Base-by-base conservation (phyloP, 1,284 basidiomycete species). In the Bjerkandera adusta region DNA sequence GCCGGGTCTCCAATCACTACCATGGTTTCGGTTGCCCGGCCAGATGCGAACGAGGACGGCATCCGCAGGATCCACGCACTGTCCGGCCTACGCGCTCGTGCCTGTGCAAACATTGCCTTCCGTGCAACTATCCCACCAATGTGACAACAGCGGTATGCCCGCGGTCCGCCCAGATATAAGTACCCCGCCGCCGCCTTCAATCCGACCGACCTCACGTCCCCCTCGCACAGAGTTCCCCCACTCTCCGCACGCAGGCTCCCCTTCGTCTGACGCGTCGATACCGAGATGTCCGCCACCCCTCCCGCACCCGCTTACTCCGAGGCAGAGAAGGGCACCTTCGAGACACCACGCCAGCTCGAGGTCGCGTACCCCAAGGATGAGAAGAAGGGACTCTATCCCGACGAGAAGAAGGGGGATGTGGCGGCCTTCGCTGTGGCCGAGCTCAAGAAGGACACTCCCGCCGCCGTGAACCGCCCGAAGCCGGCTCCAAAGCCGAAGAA, bases 311-410 rank as follows among this genome's bases (percentile, higher is more conserved):
- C 64, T 48, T 67, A 73, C 55, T 69, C 69, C 62, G 79, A 82
- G 51, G 71, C 77, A 43, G 82, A 85, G 68, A 78, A 75, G 58
- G 83, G 81, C 45, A 72, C 69, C 43, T 58, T 75, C 35, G 76
- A 78, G 42, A 58, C 68, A 48, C 59, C 61, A 36, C 62, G 66
- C 27, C 55, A 60, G 41, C 56, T 60, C 30, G 44, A 64, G 20
- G 40, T 55, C 39, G 51, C 55, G 15, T 60, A 57, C 51, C 46
- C 56, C 34, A 57, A 61, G 34, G 62, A 61, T 40, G 68, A 73
- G 61, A 71, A 73, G 63, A 65, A 65, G 49, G 58, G 57, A 38
- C 41, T 49, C 25, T 47, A 50, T 38, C 43, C 37, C 13, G 45
- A 54, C 33, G 49, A 51, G 38, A 48, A 56, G 45, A 48, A 51